Evolutionary conservation across 352 stramenopile genomes (phyloP), one percentile per base, ranked within the genome.

Genomic region (Phytophthora ohioensis): DNA sequence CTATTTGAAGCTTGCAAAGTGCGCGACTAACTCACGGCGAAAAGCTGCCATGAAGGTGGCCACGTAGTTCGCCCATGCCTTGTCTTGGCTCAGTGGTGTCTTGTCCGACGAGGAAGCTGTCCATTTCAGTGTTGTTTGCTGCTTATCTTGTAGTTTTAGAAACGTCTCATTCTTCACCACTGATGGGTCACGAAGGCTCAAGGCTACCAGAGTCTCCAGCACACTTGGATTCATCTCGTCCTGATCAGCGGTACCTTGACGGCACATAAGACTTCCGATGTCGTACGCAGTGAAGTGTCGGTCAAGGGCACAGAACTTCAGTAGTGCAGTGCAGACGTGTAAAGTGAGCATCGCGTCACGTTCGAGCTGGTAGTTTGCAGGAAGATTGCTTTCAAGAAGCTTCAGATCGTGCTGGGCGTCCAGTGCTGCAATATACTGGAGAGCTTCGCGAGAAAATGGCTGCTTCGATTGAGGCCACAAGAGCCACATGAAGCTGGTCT

Each of bases 401-500:
- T 84, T 46, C 12, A 71, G 57, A 36, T 92, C 82, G 6, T 57
- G 46, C 1, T 66, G 65, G 4, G 74, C 70, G 52, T 87, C 67
- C 31, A 92, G 51, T 3, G 72, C 57, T 34, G 56, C 57, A 9
- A 92, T 90, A 48, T 79, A 82, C 3, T 75, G 57, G 11, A 69
- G 63, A 0, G 66, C 78, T 5, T 48, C 31, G 0, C 32, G 12
- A 4, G 59, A 75, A 54, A 94, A 91, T 2, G 83, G 78, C 13
- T 69, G 35, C 56, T 80, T 81, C 2, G 87, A 77, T 64, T 94
- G 87, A 2, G 84, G 73, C 87, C 88, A 96, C 30, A 73, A 65
- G 9, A 93, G 63, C 88, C 88, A 96, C 45, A 82, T 62, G 47
- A 93, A 91, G 41, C 73, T 85, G 17, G 85, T 91, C 60, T 94